Percentiles rank a stretch among this genome's conserved stretches.
phyloP scores from a whole-genome alignment of 1,284 basidiomycete genomes.

The Stygiomarasmius scandens region DNA sequence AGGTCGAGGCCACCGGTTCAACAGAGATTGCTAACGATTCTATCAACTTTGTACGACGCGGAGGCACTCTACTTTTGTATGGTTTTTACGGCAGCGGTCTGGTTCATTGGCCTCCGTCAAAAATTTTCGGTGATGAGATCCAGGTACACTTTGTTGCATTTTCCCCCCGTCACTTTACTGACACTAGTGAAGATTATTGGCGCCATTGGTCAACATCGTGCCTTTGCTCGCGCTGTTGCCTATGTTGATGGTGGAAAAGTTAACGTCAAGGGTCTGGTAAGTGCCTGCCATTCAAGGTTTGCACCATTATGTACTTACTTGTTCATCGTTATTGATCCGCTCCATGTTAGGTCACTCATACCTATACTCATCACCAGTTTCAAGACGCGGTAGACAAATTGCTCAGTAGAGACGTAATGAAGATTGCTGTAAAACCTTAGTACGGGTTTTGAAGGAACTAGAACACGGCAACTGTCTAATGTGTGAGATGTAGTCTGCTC shows the following conservation, averaged over 20 bases:
- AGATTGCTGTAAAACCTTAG: constrained; percentile 60
- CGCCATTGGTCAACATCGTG: constrained; percentile 83
- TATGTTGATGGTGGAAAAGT: constrained; percentile 86
- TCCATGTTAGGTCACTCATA: constrained; percentile 75
- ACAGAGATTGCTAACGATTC: constrained; percentile 79
- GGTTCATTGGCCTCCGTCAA: constrained; percentile 63
- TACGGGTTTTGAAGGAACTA: background rate
- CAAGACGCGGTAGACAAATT: constrained; percentile 85
- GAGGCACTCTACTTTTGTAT: constrained; percentile 74
- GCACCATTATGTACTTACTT: too few relatives aligned
- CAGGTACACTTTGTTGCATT: constrained; percentile 44
- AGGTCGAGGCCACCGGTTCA: constrained; percentile 83
- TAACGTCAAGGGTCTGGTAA: constrained; percentile 80
- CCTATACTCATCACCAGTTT: constrained; percentile 77
- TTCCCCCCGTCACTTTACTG: background rate
- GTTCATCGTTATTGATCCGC: too few relatives aligned
- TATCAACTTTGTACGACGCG: constrained; percentile 85
- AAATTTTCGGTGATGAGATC: constrained; percentile 88
- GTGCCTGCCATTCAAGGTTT: too few relatives aligned
- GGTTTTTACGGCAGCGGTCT: constrained; percentile 74
- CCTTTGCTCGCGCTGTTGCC: constrained; percentile 87
- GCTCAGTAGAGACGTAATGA: constrained; percentile 70
- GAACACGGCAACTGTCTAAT: background rate
- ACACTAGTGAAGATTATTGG: constrained; percentile 68
- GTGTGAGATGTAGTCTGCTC: too few relatives aligned